A percentile compares a stretch with the other conserved stretches of the same genome.
These are phyloP conservation scores for Thermomucor indicae-seudaticae DNA, from an alignment of 371 early-diverging fungal species.

Conservation along the genomic window DNA sequence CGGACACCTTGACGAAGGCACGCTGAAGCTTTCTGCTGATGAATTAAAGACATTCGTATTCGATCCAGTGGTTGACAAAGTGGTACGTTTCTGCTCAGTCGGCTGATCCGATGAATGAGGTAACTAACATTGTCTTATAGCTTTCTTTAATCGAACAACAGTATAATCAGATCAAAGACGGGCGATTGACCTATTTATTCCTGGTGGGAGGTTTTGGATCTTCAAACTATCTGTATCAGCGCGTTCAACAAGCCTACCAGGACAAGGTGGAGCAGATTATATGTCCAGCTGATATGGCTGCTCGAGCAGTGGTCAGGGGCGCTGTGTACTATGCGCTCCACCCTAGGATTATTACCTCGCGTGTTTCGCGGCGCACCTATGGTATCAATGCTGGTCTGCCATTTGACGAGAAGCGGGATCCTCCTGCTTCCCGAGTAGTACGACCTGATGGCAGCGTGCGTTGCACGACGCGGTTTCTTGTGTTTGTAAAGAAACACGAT, in stretches of 20 bases:
- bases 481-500: slow-evolving; percentile 39
- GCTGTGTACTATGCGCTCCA: slow-evolving; percentile 50
- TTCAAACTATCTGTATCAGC: slow-evolving; percentile 39
- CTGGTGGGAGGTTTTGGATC: slow-evolving; percentile 50
- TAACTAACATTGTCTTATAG: slow-evolving; percentile 7
- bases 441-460: slow-evolving; percentile 44
- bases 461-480: slow-evolving; percentile 39
- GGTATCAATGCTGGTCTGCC: slow-evolving; percentile 60
- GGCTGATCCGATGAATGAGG: background rate
- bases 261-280: slow-evolving; percentile 27
- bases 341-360: slow-evolving; percentile 45
- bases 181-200: slow-evolving; percentile 28
- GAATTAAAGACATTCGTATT: slow-evolving; percentile 52
- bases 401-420: slow-evolving; percentile 36
- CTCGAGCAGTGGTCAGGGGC: slow-evolving; percentile 46
- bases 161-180: slow-evolving; percentile 16
- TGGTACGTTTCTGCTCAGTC: slow-evolving; percentile 22
- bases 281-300: slow-evolving; percentile 37
- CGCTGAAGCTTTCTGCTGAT: slow-evolving; percentile 36
- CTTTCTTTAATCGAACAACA: slow-evolving; percentile 35
- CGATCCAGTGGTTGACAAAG: slow-evolving; percentile 50
- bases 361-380: slow-evolving; percentile 57
- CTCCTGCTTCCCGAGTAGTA: slow-evolving; percentile 22
- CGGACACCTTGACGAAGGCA: slow-evolving; percentile 42
- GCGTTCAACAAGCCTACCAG: slow-evolving; percentile 24